Evolutionary conservation across 805 yeast genomes (phyloP).

Genomic region (Hanseniaspora taiwanica): DNA sequence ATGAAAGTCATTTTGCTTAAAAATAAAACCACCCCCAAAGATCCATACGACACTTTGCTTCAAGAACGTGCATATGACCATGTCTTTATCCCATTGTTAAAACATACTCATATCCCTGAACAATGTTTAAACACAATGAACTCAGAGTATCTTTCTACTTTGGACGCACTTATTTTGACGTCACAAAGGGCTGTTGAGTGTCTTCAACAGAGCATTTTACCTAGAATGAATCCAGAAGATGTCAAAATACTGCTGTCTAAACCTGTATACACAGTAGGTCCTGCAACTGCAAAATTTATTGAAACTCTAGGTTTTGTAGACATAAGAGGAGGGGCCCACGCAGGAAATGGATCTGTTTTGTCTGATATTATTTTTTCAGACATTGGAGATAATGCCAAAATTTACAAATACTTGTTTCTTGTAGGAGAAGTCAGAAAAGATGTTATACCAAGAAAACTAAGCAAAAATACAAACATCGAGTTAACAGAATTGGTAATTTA

Average conservation of each 20-base stretch:
- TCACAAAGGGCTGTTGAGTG: constrained; percentile 89
- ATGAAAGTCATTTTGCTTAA: constrained; percentile 45
- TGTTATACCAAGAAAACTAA: constrained; percentile 55
- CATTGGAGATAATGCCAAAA: constrained; percentile 6
- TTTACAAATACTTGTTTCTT: constrained; percentile 39
- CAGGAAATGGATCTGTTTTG: constrained; percentile 70
- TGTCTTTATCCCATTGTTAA: constrained; percentile 58
- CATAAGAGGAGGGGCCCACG: constrained; percentile 57
- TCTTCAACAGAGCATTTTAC: constrained; percentile 33
- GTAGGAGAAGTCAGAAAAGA: constrained; percentile 83
- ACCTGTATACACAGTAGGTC: constrained; percentile 80
- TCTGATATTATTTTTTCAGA: constrained; percentile 47
- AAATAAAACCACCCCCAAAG: constrained; percentile 56
- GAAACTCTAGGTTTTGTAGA: constrained; percentile 47
- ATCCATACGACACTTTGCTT: constrained; percentile 45
- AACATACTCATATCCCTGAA: constrained; percentile 41
- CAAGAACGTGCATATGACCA: constrained; percentile 26
- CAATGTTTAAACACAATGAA: constrained; percentile 32
- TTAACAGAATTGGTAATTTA: constrained; percentile 52
- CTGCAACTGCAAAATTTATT: constrained; percentile 61
- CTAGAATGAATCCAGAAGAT: constrained; percentile 9
- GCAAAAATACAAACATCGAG: constrained; percentile 17
- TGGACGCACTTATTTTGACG: constrained; percentile 57
- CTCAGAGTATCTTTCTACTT: constrained; percentile 28
- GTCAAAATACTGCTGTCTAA: constrained; percentile 28